A percentile compares a stretch with the other conserved stretches of the same genome.
Evolutionary conservation across 495 filamentous ascomycete genomes (phyloP).

Genomic region (Cercophora newfieldiana): DNA sequence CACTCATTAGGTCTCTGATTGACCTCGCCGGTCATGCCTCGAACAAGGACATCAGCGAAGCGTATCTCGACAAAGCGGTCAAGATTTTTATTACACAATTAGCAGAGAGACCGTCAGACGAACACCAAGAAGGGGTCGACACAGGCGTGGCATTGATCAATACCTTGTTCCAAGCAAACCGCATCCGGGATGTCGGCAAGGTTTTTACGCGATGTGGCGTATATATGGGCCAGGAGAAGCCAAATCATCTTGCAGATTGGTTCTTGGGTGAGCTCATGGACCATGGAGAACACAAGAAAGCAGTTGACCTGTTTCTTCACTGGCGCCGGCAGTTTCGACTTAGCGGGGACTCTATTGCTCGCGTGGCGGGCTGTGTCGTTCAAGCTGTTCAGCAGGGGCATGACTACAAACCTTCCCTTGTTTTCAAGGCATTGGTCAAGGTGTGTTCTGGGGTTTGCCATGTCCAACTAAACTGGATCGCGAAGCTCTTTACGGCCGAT

Average conservation of each 20-base stretch:
- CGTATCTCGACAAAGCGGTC: background rate
- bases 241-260: background rate
- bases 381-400: background rate
- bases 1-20: background rate
- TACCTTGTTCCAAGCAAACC: background rate
- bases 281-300: background rate
- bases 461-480: background rate
- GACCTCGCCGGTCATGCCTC: background rate
- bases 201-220: background rate
- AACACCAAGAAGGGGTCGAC: background rate
- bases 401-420: background rate
- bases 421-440: background rate
- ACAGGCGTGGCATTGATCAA: background rate
- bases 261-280: background rate
- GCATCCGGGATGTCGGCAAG: background rate
- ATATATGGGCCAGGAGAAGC: background rate
- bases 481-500: slow-evolving; percentile 4
- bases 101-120: background rate
- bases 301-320: background rate
- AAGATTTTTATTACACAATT: background rate
- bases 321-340: background rate
- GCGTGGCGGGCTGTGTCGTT: background rate
- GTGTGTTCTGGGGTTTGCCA: background rate
- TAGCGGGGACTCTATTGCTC: too few relatives aligned
- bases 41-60: background rate